Conservation (phyloP, 257 asterid species). For the Jacaranda copaia region DNA sequence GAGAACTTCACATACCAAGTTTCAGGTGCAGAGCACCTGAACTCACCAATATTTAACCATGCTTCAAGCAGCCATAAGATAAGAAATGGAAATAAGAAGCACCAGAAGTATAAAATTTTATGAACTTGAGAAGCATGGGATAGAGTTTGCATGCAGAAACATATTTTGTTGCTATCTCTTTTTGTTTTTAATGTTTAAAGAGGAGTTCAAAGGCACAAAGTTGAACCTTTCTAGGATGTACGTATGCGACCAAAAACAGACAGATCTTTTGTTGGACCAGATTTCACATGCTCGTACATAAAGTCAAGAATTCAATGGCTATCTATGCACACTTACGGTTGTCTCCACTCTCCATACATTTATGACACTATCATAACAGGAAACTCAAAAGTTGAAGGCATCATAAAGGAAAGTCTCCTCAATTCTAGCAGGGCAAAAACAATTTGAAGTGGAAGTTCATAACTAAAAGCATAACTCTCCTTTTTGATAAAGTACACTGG, state of each 20-base stretch:
- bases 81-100: background rate
- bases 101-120: conserved; percentile 1
- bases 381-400: conserved; percentile 1
- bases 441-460: conserved; percentile 23
- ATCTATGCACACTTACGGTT: conserved; percentile 11
- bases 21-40: background rate
- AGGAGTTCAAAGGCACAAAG: background rate
- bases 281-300: background rate
- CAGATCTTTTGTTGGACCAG: conserved; percentile 1
- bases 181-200: conserved; percentile 11
- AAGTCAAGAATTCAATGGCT: conserved; percentile 15
- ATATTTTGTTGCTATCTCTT: background rate
- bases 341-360: conserved; percentile 7
- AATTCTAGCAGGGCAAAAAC: conserved; percentile 5
- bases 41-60: background rate
- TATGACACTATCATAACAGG: conserved; percentile 13
- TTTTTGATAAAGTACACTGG: conserved; percentile 15
- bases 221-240: background rate
- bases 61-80: background rate
- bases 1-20: conserved; percentile 4
- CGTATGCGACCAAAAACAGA: background rate
- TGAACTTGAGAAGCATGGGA: conserved; percentile 1
- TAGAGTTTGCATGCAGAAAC: background rate
- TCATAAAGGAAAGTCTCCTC: conserved; percentile 26
- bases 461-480: conserved; percentile 28